Conservation (phyloP, 345 rosid genomes). For the Syzygium jambos region DNA sequence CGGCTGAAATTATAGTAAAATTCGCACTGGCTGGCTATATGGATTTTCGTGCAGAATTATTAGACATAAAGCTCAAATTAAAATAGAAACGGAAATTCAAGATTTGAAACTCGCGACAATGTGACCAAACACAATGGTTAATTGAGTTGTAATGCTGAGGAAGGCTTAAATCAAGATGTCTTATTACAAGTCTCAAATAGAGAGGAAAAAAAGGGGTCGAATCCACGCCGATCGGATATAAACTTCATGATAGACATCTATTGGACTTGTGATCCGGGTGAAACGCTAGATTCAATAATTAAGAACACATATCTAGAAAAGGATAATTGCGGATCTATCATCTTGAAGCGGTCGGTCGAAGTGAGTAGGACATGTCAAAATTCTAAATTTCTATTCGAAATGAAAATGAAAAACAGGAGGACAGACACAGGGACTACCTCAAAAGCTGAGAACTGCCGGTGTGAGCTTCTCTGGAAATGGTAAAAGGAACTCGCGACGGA, state of each 20-base stretch:
- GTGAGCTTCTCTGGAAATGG: background rate
- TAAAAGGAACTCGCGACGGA: background rate
- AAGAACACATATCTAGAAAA: background rate
- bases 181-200: no score
- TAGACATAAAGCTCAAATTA: background rate
- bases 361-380: no score
- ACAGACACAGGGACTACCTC: background rate
- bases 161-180: background rate
- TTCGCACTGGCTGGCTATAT: background rate
- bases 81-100: fast-evolving
- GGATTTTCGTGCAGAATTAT: fast-evolving
- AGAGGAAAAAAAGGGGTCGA: background rate
- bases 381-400: background rate
- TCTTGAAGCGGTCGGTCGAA: no score
- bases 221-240: fast-evolving
- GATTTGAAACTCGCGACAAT: background rate
- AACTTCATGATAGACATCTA: no score
- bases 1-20: background rate
- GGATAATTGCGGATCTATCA: background rate
- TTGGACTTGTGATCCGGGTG: no score
- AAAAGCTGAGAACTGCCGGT: background rate
- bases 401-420: background rate
- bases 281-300: no score
- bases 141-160: no score
- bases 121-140: background rate